phyloP scores from a whole-genome alignment of 768 basidiomycete genomes.

The Tulasnella calospora region DNA sequence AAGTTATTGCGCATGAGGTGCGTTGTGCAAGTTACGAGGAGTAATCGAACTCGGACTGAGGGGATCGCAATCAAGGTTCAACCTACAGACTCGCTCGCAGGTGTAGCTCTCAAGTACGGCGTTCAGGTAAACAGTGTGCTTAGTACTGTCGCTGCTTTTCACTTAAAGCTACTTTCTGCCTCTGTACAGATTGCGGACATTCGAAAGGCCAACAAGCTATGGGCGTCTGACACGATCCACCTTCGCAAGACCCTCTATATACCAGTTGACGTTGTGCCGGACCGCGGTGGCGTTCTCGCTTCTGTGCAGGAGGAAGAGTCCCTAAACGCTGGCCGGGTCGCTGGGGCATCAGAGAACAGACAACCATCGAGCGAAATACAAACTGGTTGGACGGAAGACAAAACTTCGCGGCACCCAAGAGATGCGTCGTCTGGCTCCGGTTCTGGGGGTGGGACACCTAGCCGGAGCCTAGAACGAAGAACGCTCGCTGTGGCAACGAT shows the following conservation, averaged over 20 bases:
- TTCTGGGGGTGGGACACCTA: neutral
- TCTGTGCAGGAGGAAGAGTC: no score
- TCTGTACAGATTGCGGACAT: slow-evolving; percentile 53
- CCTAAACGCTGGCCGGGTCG: no score
- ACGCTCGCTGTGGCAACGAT: neutral
- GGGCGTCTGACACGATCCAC: slow-evolving; percentile 90
- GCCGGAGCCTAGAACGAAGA: slow-evolving; percentile 4
- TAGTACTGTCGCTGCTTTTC: neutral
- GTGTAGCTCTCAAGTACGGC: slow-evolving; percentile 85
- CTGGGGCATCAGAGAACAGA: no score
- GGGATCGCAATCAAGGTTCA: slow-evolving; percentile 46
- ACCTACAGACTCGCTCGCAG: slow-evolving; percentile 72
- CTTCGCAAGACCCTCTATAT: slow-evolving; percentile 51
- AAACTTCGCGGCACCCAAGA: no score
- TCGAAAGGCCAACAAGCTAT: slow-evolving; percentile 84
- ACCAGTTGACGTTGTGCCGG: slow-evolving; percentile 17
- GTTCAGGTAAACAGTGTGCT: slow-evolving; percentile 49
- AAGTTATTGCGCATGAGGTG: slow-evolving; percentile 28
- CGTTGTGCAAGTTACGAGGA: neutral
- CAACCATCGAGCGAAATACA: no score
- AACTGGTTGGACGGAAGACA: no score
- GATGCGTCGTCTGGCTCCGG: neutral
- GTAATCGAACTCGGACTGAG: neutral
- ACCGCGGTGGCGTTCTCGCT: neutral
- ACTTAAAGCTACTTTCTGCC: neutral